Evolutionary conservation across 495 filamentous ascomycete species (phyloP), one percentile per base, ranked within the genome.

Genomic region (Massariosphaeria phaeospora): DNA sequence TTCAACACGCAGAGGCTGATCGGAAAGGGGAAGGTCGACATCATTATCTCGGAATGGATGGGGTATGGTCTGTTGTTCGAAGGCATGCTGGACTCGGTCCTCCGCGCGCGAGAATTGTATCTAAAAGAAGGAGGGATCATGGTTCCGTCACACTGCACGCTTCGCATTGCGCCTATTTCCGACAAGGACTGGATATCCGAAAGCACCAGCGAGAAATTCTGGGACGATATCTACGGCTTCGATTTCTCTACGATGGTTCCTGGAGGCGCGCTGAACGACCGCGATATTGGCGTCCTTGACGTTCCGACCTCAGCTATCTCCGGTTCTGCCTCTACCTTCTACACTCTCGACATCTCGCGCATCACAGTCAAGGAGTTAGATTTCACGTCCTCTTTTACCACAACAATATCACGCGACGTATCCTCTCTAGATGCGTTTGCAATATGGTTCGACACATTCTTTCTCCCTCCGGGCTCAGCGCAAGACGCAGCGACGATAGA

Each of bases 21-120:
- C 13, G 50, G 51, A 11, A 38, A 43, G 4, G 76, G 80, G 51
- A 76, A 91, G 67, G 91, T 96, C 40, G 91, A 96, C 62, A 90
- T 96, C 68, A 95, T 96, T 61, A 83, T 96, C 50, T 95, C 89
- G 1, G 91, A 96, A 68, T 96, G 91, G 91, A 96, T 96, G 91
- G 91, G 91, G 3, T 96, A 96, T 67, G 85, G 86, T 67, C 75
- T 96, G 3, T 79, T 96, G 7, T 96, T 93, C 67, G 91, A 96
- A 76, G 84, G 83, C 61, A 96, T 96, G 91, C 79, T 96, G 56
- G 89, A 95, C 70, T 94, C 89, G 9, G 91, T 96, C 27, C 74
- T 96, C 42, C 89, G 85, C 55, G 91, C 91, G 20, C 77, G 91
- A 38, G 91, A 96, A 71, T 82, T 76, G 56, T 96, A 88, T 71